Conservation (phyloP, 2,329 filamentous ascomycete genomes). For the Fusarium annulatum region DNA sequence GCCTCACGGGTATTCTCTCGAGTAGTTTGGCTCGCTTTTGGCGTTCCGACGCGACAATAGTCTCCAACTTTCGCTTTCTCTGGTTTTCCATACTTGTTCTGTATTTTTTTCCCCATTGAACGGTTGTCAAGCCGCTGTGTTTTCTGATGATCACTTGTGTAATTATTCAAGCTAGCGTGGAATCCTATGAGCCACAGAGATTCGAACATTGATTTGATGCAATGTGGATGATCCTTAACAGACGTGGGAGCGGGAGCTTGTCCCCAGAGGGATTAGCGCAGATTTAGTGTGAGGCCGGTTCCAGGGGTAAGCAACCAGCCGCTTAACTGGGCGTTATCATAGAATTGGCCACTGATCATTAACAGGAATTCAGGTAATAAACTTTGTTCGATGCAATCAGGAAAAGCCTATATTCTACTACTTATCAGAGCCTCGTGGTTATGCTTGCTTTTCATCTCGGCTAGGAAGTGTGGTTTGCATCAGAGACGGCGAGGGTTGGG, state of each 20-base stretch:
- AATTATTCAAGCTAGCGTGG: not conserved
- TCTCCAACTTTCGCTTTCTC: constrained; percentile 45
- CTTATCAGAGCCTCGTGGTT: too few species aligned
- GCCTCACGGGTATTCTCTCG: constrained; percentile 50
- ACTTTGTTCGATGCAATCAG: not conserved
- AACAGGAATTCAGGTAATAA: not conserved
- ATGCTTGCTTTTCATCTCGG: not conserved
- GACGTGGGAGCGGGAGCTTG: not conserved
- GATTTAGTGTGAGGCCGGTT: constrained; percentile 3
- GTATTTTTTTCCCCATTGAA: not conserved
- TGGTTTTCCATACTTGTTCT: constrained; percentile 39
- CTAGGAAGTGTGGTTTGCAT: not conserved
- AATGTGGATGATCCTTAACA: constrained; percentile 24
- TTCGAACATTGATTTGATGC: not conserved
- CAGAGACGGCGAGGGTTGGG: not conserved
- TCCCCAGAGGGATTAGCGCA: not conserved
- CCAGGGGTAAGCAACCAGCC: constrained; percentile 20
- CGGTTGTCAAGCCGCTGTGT: constrained; percentile 16
- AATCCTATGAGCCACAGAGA: constrained; percentile 5
- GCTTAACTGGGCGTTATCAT: constrained; percentile 2
- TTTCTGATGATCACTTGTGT: not conserved
- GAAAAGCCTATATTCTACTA: not conserved
- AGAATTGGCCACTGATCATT: constrained; percentile 1
- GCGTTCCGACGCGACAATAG: constrained; percentile 38
- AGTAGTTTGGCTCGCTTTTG: constrained; percentile 24